Base-by-base conservation (phyloP, 192 early-diverging fungal genomes). In the Allomyces arbusculus region DNA sequence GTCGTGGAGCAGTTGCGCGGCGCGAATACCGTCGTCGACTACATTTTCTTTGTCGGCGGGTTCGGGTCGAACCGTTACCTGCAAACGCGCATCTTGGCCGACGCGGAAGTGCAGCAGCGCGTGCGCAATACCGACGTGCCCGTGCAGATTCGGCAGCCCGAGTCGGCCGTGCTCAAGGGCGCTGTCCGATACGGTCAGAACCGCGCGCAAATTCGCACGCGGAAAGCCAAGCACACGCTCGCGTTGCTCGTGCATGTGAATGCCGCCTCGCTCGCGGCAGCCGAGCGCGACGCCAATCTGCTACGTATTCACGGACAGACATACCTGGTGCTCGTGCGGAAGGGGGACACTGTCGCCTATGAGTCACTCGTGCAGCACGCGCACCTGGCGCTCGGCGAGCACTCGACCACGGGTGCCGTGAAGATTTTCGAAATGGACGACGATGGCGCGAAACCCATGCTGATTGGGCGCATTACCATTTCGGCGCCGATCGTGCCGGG, bases 41-140 rank as follows among this genome's bases (percentile, higher is more conserved):
- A 22, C 19, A 24, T 66, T 11, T 62, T 66, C 20, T 23, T 66
- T 22, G 65, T 66, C 61, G 65, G 65, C 44, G 65, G 65, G 65
- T 66, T 66, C 43, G 23, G 65, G 19, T 16, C 65, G 55, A 66
- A 66, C 23, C 65, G 28, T 50, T 66, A 66, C 44, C 65, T 66
- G 65, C 26, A 33, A 16, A 19, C 23, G 61, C 55, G 16, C 19
- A 14, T 66, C 19, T 16, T 61, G 65, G 16, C 14, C n/a, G 65
- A 66, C 65, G 55, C 23, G 6, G 24, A 14, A 14, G 43, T 66
- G 12, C 16, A 14, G 12, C 16, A 14, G 3, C 65, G 65, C 12
- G 65, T 24, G 19, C 19, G 65, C 23, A 16, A 14, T 23, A 61
- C 19, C 14, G 65, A 61, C 19, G 65, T 66, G 24, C 65, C 55